A percentile compares a stretch with the other conserved stretches of the same genome.
Conservation (phyloP, 805 yeast genomes). For the Naumovozyma dairenensis region DNA sequence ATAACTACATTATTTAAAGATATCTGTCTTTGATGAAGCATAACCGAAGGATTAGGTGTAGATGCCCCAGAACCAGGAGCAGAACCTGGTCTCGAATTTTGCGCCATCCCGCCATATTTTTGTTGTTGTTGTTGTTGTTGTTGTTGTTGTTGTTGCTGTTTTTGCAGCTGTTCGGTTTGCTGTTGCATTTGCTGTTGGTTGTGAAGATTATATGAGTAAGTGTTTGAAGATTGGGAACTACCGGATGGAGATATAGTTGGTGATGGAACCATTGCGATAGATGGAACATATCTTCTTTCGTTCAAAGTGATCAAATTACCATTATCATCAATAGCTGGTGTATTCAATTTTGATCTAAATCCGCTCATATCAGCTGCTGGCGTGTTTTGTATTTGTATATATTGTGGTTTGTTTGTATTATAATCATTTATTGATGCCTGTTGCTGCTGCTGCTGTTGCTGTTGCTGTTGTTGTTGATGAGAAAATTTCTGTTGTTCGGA, state of each 20-base stretch:
- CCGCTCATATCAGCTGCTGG: conserved; percentile 4
- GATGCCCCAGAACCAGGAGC: neutral
- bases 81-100: neutral
- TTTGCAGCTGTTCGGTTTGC: neutral
- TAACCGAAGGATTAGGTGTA: neutral
- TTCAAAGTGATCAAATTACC: conserved; percentile 29
- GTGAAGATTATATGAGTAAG: neutral
- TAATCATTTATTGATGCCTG: conserved; percentile 1
- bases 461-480: neutral
- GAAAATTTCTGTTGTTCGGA: neutral
- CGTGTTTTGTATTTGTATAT: conserved; percentile 17
- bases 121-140: neutral
- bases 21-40: conserved; percentile 17
- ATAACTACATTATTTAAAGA: conserved; percentile 13
- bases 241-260: conserved; percentile 8
- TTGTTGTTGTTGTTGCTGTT: conserved; percentile 1
- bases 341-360: conserved; percentile 20
- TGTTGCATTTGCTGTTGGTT: conserved; percentile 1
- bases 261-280: conserved; percentile 3
- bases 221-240: conserved; percentile 1
- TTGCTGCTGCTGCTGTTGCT: neutral
- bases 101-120: too few relatives aligned
- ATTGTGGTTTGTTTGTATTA: conserved; percentile 19
- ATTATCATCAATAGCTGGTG: conserved; percentile 31
- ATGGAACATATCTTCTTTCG: conserved; percentile 12